Conservation (phyloP, 2,329 filamentous ascomycete genomes). For the Zymoseptoria crescenta region DNA sequence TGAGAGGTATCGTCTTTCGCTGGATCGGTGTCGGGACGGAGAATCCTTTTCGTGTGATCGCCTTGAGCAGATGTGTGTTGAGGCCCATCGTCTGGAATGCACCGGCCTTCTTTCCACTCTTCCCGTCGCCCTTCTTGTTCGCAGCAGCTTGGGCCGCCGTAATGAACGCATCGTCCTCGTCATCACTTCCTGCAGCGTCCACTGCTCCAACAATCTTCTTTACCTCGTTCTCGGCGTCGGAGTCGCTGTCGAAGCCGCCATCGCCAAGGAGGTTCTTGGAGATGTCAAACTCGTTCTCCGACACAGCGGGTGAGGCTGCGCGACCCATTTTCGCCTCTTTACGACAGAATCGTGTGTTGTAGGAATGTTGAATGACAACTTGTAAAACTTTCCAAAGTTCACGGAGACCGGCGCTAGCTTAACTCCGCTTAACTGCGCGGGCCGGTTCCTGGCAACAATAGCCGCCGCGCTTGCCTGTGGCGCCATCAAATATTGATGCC, state of each 20-base stretch:
- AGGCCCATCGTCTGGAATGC: conserved; percentile 94
- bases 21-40: conserved; percentile 95
- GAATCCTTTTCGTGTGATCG: conserved; percentile 90
- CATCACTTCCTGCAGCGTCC: conserved; percentile 29
- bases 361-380: background rate
- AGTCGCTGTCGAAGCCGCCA: conserved; percentile 49
- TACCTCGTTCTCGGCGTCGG: conserved; percentile 21
- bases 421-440: background rate
- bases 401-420: background rate
- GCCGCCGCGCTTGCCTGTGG: too few relatives aligned
- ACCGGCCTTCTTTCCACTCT: conserved; percentile 85
- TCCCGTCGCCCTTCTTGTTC: conserved; percentile 76
- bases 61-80: conserved; percentile 74
- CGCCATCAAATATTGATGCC: background rate
- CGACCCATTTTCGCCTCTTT: conserved; percentile 27
- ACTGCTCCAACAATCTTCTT: conserved; percentile 4
- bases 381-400: background rate
- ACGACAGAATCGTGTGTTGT: background rate
- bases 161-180: conserved; percentile 75
- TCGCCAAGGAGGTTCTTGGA: conserved; percentile 60
- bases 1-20: conserved; percentile 86
- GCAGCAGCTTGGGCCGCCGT: conserved; percentile 77
- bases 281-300: conserved; percentile 89
- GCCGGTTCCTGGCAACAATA: background rate
- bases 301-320: conserved; percentile 70